phyloP scores from a whole-genome alignment of 208 protist species.

The Wallacemonas rigidus region DNA sequence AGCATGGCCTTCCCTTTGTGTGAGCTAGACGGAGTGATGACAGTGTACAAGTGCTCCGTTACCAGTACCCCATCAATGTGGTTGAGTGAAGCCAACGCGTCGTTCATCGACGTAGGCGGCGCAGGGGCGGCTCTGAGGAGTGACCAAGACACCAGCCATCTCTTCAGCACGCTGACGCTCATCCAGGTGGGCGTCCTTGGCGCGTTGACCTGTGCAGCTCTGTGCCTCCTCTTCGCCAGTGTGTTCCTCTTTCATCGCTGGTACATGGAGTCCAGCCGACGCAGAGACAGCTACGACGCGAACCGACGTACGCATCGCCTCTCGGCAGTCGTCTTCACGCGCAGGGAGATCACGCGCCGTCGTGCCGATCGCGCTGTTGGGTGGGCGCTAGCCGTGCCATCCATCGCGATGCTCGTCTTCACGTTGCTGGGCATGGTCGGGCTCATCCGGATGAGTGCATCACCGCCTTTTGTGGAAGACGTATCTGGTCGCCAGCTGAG shows the following conservation, averaged over 20 bases:
- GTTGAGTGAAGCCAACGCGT: not conserved
- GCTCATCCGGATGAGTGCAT: not conserved
- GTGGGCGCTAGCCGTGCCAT: not conserved
- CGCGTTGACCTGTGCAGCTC: not conserved
- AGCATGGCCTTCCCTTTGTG: not conserved
- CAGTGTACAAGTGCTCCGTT: not conserved
- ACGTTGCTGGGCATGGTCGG: not conserved
- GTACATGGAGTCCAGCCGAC: not conserved
- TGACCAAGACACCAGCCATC: not conserved
- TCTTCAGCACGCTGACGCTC: not conserved
- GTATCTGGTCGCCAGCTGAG: not conserved
- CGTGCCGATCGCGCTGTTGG: not conserved
- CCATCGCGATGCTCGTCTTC: not conserved
- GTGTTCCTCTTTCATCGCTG: constrained; percentile 6
- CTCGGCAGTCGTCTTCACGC: constrained; percentile 11
- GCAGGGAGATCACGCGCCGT: not conserved
- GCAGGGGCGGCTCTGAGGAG: not conserved
- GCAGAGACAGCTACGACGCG: not conserved
- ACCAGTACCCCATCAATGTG: not conserved
- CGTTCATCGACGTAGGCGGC: not conserved
- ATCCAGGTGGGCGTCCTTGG: constrained; percentile 4
- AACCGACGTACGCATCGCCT: not conserved
- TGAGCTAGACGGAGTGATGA: not conserved
- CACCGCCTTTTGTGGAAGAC: not conserved
- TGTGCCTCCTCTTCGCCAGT: not conserved